A percentile compares a stretch with the other conserved stretches of the same genome.
Conservation (phyloP, 148 eudicot genomes). For the Silene conica region DNA sequence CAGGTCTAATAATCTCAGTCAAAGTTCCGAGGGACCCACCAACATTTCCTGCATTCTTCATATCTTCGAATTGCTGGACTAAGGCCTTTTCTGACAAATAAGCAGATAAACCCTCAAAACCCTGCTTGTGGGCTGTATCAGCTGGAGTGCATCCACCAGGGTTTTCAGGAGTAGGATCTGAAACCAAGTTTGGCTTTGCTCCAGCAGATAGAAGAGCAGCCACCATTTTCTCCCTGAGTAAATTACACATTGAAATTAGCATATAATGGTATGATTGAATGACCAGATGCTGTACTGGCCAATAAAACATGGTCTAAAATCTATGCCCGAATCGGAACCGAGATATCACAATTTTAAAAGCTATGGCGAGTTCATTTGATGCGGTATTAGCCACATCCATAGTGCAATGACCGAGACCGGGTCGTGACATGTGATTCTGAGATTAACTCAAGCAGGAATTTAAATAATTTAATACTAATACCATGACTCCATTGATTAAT, state of each 20-base stretch:
- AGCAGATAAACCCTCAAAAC: slow-evolving; percentile 79
- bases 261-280: background rate
- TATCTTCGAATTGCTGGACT: slow-evolving; percentile 72
- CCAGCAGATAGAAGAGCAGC: slow-evolving; percentile 91
- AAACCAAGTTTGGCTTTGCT: slow-evolving; percentile 86
- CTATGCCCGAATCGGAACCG: background rate
- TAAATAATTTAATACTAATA: background rate
- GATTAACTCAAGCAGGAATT: no score
- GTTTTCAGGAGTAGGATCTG: slow-evolving; percentile 76
- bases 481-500: background rate
- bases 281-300: background rate
- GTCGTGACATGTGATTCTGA: no score
- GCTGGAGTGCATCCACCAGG: slow-evolving; percentile 82
- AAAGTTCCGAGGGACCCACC: slow-evolving; percentile 61
- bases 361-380: no score
- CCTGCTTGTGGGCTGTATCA: slow-evolving; percentile 69
- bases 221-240: slow-evolving; percentile 78
- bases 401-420: no score
- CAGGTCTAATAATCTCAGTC: slow-evolving; percentile 30
- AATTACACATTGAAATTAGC: slow-evolving; percentile 1
- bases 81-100: slow-evolving; percentile 87
- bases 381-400: no score
- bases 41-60: slow-evolving; percentile 86
- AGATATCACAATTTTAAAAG: background rate
- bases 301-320: background rate